phyloP scores from a whole-genome alignment of 345 rosid species.

The Eutrema heterophyllum region DNA sequence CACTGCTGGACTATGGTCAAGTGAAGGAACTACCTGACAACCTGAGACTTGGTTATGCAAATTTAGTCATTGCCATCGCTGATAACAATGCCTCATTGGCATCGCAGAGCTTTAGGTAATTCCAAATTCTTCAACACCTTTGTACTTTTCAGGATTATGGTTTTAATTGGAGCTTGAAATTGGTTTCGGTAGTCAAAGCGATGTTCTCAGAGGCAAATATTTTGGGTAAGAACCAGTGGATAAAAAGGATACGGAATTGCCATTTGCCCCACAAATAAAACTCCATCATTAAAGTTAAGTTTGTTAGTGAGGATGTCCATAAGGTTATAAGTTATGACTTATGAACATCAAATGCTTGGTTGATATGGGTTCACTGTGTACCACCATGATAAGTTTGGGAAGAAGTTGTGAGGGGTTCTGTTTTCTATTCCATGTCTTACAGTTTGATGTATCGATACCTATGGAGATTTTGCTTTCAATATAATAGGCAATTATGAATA shows the following conservation, averaged over 20 bases:
- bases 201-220: neutral
- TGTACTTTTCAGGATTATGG: neutral
- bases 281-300: too few relatives aligned
- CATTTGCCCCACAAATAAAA: too few relatives aligned
- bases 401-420: too few relatives aligned
- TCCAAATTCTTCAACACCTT: neutral
- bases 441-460: neutral
- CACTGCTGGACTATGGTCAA: constrained; percentile 91
- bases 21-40: constrained; percentile 92
- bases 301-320: too few relatives aligned
- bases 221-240: neutral
- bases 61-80: constrained; percentile 78
- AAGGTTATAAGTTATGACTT: too few relatives aligned
- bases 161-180: neutral
- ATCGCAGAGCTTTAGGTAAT: constrained; percentile 72
- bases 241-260: neutral
- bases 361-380: too few relatives aligned
- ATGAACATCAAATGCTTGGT: too few relatives aligned
- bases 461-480: too few relatives aligned
- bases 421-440: too few relatives aligned
- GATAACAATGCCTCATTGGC: constrained; percentile 59
- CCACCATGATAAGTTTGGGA: too few relatives aligned
- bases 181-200: neutral
- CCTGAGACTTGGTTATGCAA: constrained; percentile 85
- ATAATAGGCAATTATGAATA: too few relatives aligned